Evolutionary conservation across 208 protist species (phyloP).

Genomic region (Leishmania major): DNA sequence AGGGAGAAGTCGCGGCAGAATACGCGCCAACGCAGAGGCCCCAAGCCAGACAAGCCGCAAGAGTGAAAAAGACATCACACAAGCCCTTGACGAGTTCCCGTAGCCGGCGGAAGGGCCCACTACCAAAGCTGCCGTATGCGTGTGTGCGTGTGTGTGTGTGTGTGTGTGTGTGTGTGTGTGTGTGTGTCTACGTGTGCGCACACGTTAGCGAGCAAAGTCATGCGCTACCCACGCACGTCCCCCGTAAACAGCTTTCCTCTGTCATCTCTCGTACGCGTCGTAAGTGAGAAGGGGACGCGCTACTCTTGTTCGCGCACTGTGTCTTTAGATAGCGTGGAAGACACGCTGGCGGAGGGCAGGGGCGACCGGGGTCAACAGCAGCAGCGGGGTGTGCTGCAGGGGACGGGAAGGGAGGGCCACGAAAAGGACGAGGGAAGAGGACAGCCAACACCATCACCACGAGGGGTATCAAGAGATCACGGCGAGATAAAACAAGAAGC

Average conservation of each 20-base stretch:
- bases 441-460: neutral
- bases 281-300: neutral
- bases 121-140: neutral
- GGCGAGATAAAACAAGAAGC: neutral
- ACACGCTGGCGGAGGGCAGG: neutral
- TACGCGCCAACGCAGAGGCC: neutral
- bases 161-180: neutral
- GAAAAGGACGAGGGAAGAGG: neutral
- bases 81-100: neutral
- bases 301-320: neutral
- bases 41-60: neutral
- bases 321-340: neutral
- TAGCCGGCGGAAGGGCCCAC: neutral
- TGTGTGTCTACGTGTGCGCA: neutral
- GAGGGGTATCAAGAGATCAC: neutral
- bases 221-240: neutral
- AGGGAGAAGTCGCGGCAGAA: neutral
- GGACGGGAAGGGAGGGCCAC: neutral
- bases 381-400: neutral
- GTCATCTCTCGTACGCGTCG: neutral
- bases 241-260: neutral
- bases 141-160: neutral
- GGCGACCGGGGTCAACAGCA: neutral
- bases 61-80: neutral
- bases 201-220: neutral